phyloP scores from a whole-genome alignment of 2,329 filamentous ascomycete genomes.

The Tolypocladium amazonense region DNA sequence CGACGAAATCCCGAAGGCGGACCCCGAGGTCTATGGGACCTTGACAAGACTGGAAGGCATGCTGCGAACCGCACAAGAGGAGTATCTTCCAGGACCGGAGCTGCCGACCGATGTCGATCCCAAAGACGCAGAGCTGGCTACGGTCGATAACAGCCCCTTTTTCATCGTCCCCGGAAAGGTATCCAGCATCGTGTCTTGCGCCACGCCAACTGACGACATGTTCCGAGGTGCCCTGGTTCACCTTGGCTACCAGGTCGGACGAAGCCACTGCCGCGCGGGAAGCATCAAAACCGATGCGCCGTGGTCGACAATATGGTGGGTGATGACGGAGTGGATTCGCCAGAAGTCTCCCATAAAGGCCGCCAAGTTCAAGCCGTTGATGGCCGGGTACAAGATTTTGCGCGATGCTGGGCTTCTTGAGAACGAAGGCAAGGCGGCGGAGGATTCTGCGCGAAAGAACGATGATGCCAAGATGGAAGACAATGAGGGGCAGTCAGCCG shows the following conservation, averaged over 20 bases:
- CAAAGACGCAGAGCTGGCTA: constrained; percentile 43
- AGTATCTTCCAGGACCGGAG: constrained; percentile 35
- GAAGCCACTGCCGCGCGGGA: constrained; percentile 81
- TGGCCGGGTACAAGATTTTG: constrained; percentile 62
- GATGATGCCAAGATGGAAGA: constrained; percentile 9
- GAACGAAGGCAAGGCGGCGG: constrained; percentile 15
- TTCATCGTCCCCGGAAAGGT: constrained; percentile 71
- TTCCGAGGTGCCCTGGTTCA: constrained; percentile 72
- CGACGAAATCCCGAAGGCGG: constrained; percentile 55
- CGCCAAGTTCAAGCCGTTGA: constrained; percentile 57
- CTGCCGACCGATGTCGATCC: constrained; percentile 26
- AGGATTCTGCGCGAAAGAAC: constrained; percentile 14
- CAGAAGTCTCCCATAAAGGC: constrained; percentile 72
- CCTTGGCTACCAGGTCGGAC: constrained; percentile 71
- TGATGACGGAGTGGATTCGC: constrained; percentile 85
- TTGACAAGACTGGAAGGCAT: constrained; percentile 78
- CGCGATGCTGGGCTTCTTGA: constrained; percentile 25
- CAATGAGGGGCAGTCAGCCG: constrained; percentile 3
- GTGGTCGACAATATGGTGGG: constrained; percentile 81
- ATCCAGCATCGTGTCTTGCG: constrained; percentile 66
- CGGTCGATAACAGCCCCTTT: constrained; percentile 68
- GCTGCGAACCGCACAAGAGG: constrained; percentile 80
- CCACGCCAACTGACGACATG: constrained; percentile 67
- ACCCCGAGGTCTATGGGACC: constrained; percentile 67
- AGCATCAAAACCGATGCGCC: constrained; percentile 91